Percentiles rank a stretch among this genome's conserved stretches.
Conservation (phyloP, 2,329 filamentous ascomycete species). For the Dothideomycetidae sp. region DNA sequence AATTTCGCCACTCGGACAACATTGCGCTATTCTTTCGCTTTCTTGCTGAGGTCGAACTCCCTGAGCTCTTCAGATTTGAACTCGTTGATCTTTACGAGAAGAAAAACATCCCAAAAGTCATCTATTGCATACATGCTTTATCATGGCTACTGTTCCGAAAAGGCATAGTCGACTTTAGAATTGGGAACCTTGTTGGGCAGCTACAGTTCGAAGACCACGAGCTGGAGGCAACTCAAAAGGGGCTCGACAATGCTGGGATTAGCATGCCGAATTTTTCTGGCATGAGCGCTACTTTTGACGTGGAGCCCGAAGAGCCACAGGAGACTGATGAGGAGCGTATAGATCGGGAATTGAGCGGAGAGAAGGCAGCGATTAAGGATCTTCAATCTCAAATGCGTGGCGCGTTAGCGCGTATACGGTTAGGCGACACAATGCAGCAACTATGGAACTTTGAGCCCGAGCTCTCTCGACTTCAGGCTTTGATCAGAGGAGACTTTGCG, state of each 20-base stretch:
- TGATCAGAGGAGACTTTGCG: conserved; percentile 75
- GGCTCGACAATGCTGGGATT: conserved; percentile 84
- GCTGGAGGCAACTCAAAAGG: conserved; percentile 90
- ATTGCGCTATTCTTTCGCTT: conserved; percentile 94
- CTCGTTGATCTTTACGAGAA: conserved; percentile 97
- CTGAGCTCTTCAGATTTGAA: conserved; percentile 93
- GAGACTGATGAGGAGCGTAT: conserved; percentile 87
- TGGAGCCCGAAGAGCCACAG: conserved; percentile 56
- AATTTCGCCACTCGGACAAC: conserved; percentile 94
- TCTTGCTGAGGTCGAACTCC: conserved; percentile 77
- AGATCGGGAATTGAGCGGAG: conserved; percentile 65
- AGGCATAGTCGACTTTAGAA: conserved; percentile 87
- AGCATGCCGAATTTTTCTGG: conserved; percentile 97
- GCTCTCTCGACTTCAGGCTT: conserved; percentile 69
- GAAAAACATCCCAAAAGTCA: conserved; percentile 98
- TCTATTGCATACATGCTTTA: conserved; percentile 93
- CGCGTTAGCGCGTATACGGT: conserved; percentile 58
- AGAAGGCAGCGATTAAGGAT: conserved; percentile 57
- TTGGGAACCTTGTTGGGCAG: conserved; percentile 91
- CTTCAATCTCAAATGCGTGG: conserved; percentile 79
- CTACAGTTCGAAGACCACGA: conserved; percentile 97
- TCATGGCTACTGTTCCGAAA: conserved; percentile 96
- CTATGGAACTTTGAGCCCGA: conserved; percentile 76
- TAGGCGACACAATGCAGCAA: conserved; percentile 72
- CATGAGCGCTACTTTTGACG: conserved; percentile 87